These are phyloP conservation scores for Pichia eremophila DNA, from an alignment of 805 yeast species.

Conservation along the genomic window DNA sequence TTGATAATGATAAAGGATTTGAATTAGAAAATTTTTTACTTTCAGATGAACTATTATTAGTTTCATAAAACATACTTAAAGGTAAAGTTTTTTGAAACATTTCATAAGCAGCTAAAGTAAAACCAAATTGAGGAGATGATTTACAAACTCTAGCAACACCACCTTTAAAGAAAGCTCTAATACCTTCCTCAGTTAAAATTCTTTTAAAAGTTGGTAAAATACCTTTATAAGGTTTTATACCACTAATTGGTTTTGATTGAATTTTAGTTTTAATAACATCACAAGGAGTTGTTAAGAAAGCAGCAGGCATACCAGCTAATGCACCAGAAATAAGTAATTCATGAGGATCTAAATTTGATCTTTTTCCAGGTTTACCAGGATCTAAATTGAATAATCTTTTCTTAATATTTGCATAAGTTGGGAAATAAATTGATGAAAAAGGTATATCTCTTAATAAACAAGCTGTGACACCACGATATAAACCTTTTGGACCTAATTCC, in stretches of 20 bases:
- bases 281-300: constrained; percentile 91
- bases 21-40: constrained; percentile 6
- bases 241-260: constrained; percentile 72
- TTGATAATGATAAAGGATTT: constrained; percentile 11
- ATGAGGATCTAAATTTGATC: constrained; percentile 61
- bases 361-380: constrained; percentile 52
- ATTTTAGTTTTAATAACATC: constrained; percentile 94
- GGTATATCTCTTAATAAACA: constrained; percentile 94
- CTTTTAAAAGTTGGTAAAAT: constrained; percentile 68
- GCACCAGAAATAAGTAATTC: constrained; percentile 86
- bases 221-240: constrained; percentile 70
- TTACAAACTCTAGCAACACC: constrained; percentile 90
- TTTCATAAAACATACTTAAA: constrained; percentile 33
- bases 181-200: constrained; percentile 75
- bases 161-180: constrained; percentile 86
- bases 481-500: constrained; percentile 73
- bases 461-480: constrained; percentile 86
- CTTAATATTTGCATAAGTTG: constrained; percentile 90
- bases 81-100: constrained; percentile 75
- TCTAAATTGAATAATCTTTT: constrained; percentile 74
- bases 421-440: constrained; percentile 93
- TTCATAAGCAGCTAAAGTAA: constrained; percentile 96
- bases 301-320: constrained; percentile 96
- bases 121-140: constrained; percentile 97
- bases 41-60: constrained; percentile 11